Conservation (phyloP, 2,329 filamentous ascomycete species). For the Metarhizium sp. region DNA sequence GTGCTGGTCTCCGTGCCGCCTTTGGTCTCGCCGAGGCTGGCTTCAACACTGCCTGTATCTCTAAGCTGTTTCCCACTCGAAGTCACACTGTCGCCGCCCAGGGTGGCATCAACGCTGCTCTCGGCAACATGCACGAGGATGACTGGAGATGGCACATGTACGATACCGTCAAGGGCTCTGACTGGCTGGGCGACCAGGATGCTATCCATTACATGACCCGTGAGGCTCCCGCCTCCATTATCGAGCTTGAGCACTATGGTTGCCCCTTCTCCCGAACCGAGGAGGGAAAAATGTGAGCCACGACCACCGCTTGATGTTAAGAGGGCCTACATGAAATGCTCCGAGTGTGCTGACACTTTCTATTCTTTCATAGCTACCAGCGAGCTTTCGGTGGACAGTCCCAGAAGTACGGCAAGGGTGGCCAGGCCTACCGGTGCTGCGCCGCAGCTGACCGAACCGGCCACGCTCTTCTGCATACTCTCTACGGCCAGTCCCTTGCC, state of each 20-base stretch:
- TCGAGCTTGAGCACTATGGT: constrained; percentile 94
- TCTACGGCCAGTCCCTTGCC: constrained; percentile 92
- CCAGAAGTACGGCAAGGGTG: constrained; percentile 89
- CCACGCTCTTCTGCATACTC: constrained; percentile 93
- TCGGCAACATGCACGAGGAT: constrained; percentile 95
- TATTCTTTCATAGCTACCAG: constrained; percentile 59
- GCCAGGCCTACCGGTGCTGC: constrained; percentile 95
- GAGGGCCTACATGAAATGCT: too few relatives aligned
- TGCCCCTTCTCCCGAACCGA: constrained; percentile 96
- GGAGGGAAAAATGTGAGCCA: constrained; percentile 81
- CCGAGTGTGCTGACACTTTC: not conserved
- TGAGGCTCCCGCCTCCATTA: constrained; percentile 82
- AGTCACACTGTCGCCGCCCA: constrained; percentile 75
- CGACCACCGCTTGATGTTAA: not conserved
- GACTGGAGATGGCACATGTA: constrained; percentile 99
- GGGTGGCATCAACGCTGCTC: constrained; percentile 79
- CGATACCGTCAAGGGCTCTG: constrained; percentile 94
- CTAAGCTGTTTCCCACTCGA: constrained; percentile 78
- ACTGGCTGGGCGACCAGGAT: constrained; percentile 96
- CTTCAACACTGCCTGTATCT: constrained; percentile 84
- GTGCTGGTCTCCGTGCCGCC: constrained; percentile 70
- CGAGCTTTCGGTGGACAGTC: constrained; percentile 97
- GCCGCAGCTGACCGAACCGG: constrained; percentile 94
- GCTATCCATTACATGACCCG: constrained; percentile 98
- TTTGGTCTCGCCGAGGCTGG: constrained; percentile 82